phyloP scores from a whole-genome alignment of 1,284 basidiomycete species.

The Mrakiaceae sp. region DNA sequence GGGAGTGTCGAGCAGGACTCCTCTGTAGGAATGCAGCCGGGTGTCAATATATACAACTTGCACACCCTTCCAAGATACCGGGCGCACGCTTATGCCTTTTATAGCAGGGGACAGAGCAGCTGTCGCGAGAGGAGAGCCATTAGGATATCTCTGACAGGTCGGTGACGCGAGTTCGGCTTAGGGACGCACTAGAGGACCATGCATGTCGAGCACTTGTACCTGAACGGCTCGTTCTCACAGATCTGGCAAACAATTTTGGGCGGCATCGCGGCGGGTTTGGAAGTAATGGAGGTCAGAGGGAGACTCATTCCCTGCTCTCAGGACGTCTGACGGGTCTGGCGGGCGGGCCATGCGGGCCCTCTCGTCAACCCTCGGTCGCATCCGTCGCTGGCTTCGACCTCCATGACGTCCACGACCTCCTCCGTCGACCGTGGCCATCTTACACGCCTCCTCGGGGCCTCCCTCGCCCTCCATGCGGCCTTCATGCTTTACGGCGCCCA shows the following conservation, averaged over 20 bases:
- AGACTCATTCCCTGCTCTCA: too few species aligned
- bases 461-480: conserved; percentile 49
- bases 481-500: conserved; percentile 77
- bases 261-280: not conserved
- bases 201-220: conserved; percentile 33
- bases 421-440: not conserved
- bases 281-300: not conserved
- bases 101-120: conserved; percentile 35
- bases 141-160: too few species aligned
- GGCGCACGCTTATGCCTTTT: conserved; percentile 32
- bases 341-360: too few species aligned
- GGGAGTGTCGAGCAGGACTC: conserved; percentile 9
- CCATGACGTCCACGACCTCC: too few species aligned
- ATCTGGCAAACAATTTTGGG: conserved; percentile 23
- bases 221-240: conserved; percentile 25
- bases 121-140: conserved; percentile 12
- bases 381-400: too few species aligned
- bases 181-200: conserved; percentile 29
- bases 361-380: too few species aligned
- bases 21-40: not conserved
- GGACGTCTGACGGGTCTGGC: too few species aligned
- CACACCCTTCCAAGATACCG: not conserved
- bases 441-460: not conserved
- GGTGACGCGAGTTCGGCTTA: not conserved
- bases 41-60: not conserved